Percentiles rank a stretch among this genome's conserved stretches.
These are phyloP conservation scores for Linnemannia exigua DNA, from an alignment of 192 early-diverging fungal species.

Conservation along the genomic window DNA sequence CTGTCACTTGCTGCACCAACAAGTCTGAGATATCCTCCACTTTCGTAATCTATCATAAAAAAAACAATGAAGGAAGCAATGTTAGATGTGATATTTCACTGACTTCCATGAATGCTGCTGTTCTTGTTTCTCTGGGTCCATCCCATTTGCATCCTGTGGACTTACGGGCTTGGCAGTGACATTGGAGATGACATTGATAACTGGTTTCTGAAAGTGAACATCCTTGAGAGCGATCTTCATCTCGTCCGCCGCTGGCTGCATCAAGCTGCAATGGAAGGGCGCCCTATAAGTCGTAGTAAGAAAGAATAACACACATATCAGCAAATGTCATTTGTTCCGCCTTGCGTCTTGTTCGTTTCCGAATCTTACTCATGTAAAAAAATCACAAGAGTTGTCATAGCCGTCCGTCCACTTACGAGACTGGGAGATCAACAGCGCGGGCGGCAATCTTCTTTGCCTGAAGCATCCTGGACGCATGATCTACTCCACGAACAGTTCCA, in stretches of 20 bases:
- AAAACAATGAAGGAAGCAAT: background rate
- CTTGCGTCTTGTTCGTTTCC: background rate
- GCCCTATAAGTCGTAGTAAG: slow-evolving; percentile 64
- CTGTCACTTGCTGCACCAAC: slow-evolving; percentile 84
- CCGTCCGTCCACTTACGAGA: slow-evolving; percentile 71
- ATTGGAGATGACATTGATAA: slow-evolving; percentile 92
- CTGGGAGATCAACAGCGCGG: slow-evolving; percentile 89
- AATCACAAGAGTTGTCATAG: no score
- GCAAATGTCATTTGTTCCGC: background rate
- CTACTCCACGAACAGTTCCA: slow-evolving; percentile 89
- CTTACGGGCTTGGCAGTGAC: slow-evolving; percentile 88
- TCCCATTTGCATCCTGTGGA: background rate
- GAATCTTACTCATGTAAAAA: background rate
- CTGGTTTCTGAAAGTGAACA: slow-evolving; percentile 79
- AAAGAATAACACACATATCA: background rate
- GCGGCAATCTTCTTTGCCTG: slow-evolving; percentile 88
- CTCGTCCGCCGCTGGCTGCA: slow-evolving; percentile 86
- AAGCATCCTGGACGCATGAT: slow-evolving; percentile 83
- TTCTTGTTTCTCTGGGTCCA: no score
- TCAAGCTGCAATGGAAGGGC: slow-evolving; percentile 95
- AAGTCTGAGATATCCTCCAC: slow-evolving; percentile 74
- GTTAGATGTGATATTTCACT: no score
- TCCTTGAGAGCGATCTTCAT: slow-evolving; percentile 81
- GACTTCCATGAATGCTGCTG: no score
- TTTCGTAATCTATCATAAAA: slow-evolving; percentile 49